Base-by-base conservation (phyloP, 2,329 filamentous ascomycete species). In the Coniochaeta prunicola region DNA sequence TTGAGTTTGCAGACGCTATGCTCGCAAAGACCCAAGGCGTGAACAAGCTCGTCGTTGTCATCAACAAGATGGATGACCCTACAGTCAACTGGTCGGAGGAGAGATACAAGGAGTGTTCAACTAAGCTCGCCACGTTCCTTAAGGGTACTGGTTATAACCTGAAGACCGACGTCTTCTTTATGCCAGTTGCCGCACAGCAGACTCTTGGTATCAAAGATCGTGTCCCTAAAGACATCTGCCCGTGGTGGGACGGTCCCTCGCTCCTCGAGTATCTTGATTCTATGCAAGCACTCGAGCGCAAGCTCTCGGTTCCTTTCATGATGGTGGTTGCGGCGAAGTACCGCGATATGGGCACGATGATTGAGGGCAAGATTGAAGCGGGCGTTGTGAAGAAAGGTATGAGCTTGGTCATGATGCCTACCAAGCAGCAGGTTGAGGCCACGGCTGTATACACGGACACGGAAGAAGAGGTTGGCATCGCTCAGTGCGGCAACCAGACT, bases 51-150 rank as follows among this genome's bases (percentile, higher is more conserved):
- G 81, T 97, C 53, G 88, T 99, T 31, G 94, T 84, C 57, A 92
- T 97, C 72, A 99, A 99, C 85, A 99, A 99, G 82, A 99, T 99
- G 96, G 94, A 99, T 71, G 94, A 99, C 71, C 80, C 88, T 12
- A 99, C 94, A 2, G 96, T 99, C 57, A 85, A 96, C 70, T 99
- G 96, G 96, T 94, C 90, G 58, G 86, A 97, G 67, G 90, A 90
- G 42, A 88, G 94, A 59, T 99, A 91, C 79, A 87, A 91, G 69
- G 94, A 99, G 76, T 99, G 94, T 75, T 92, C 87, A 3, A 87
- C 87, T 65, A 99, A 97, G 79, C 85, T 99, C 56, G 74, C 86
- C 17, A 83, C 87, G 65, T 97, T 96, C 80, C 77, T 99, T 63
- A 96, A 96, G 78, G 90, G 86, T 57, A 89, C 96, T 12, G 93